Base-by-base conservation (phyloP, 441 rosid genomes). In the Biscutella laevigata region DNA sequence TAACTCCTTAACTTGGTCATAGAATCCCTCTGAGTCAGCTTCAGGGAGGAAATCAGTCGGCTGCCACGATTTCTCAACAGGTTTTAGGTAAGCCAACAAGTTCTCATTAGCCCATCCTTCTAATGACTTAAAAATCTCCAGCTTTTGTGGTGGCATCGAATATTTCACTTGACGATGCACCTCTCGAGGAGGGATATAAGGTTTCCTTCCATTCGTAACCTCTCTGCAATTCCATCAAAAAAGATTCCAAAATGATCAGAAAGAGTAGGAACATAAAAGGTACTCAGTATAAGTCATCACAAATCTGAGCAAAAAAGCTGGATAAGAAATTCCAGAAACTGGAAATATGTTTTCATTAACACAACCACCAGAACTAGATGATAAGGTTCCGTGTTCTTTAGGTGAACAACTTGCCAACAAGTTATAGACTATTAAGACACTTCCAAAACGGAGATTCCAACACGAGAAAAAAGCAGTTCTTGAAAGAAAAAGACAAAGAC, bases 41-140 rank as follows among this genome's bases (percentile, higher is more conserved):
- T 41, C 43, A 0, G 80, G 80, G 49, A 77, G 70, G 35, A 64
- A 77, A 44, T 77, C 79, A 6, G 46, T 53, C 0, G 80, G 74
- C 48, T 77, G 83, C 78, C 83, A 77, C 16, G 74, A 72, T 56
- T 61, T 70, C 57, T 74, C 76, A 34, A 77, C 83, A 8, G 74
- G 77, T 60, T 72, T 74, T 3, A 74, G 43, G 43, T 67, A 65
- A 16, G 62, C 45, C 65, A 72, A 53, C 25, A 77, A 15, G 65
- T 72, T 77, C 2, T 77, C 47, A 24, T 77, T 58, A 9, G 82
- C 82, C 79, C 82, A 77, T 51, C 57, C 71, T 35, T 74, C 76
- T 62, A 72, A 64, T 5, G 82, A 74, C 53, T 61, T 69, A 21
- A 77, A 77, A 11, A 74, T 69, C 69, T 74, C 82, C 4, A 77